phyloP scores from a whole-genome alignment of 768 basidiomycete species.

The Hygrocybe punicea region DNA sequence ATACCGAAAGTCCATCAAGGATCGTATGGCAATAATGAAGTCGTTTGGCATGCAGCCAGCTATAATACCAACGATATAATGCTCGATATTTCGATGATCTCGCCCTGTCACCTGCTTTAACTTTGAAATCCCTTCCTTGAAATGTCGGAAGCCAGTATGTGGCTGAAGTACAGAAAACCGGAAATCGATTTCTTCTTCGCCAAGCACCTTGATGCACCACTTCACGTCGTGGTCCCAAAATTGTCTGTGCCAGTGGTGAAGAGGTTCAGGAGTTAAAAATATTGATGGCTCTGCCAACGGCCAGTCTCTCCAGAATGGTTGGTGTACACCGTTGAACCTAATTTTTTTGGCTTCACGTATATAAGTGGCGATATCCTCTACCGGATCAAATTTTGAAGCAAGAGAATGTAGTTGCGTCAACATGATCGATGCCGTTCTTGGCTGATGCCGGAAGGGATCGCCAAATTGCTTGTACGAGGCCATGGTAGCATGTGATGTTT shows the following conservation, averaged over 20 bases:
- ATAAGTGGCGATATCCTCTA: slow-evolving; percentile 26
- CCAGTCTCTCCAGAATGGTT: slow-evolving; percentile 41
- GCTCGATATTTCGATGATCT: slow-evolving; percentile 38
- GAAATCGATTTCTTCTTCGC: slow-evolving; percentile 34
- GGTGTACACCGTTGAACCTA: slow-evolving; percentile 31
- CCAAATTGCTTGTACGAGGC: slow-evolving; percentile 31
- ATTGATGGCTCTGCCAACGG: slow-evolving; percentile 28
- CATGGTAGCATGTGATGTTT: slow-evolving; percentile 31
- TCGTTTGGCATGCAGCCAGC: slow-evolving; percentile 27
- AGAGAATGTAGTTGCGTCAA: slow-evolving; percentile 14
- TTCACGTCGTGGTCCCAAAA: slow-evolving; percentile 40
- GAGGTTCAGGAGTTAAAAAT: slow-evolving; percentile 36
- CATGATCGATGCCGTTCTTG: slow-evolving; percentile 21
- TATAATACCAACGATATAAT: slow-evolving; percentile 34
- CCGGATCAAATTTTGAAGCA: slow-evolving; percentile 10
- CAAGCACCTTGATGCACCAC: slow-evolving; percentile 37
- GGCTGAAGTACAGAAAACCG: slow-evolving; percentile 37
- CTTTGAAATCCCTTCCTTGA: slow-evolving; percentile 35
- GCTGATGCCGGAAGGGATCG: slow-evolving; percentile 25
- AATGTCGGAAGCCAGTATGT: slow-evolving; percentile 36
- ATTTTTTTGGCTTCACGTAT: slow-evolving; percentile 17
- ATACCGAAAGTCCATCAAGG: slow-evolving; percentile 39
- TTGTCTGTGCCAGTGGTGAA: slow-evolving; percentile 38
- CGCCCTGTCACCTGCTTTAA: slow-evolving; percentile 43
- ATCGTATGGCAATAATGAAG: slow-evolving; percentile 33